Base-by-base conservation (phyloP, 164 flowering plant genomes). In the Nelumbo lutea region DNA sequence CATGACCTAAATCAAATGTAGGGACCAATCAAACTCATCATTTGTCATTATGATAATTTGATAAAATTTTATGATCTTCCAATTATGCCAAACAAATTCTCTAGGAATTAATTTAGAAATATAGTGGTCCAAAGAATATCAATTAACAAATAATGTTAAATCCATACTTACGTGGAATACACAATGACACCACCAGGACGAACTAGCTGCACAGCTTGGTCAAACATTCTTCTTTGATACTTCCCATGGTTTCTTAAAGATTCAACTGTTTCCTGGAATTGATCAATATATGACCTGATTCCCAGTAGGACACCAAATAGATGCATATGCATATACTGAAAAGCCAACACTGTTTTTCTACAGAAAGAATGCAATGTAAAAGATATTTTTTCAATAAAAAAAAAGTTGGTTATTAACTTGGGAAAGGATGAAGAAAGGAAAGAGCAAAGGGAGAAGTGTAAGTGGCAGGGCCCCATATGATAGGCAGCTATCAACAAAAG, bases 101-200 rank as follows among this genome's bases (percentile, higher is more conserved):
- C 27, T 27, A 27, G 27, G 27, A 27, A 27, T 27, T 27, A 27
- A 27, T 27, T 27, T 27, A 59, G 62, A 43, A 59, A 59, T 1
- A 4, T 10, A 6, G 2, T 62, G 5, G 59, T 9, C 48, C 50
- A 42, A 10, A 38, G 42, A 58, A 59, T n/a, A 57, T 13, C 47
- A 58, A 57, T 42, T 9, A 55, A 70, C 2, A 41, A 61, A n/a
- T n/a, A 62, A 40, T 3, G 45, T 44, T 58, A 45, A 65, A 62
- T 41, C 66, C 59, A 68, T 61, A 78, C 98, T 82, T 39, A 93
- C 93, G 99, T 95, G 58, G 99, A 95, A 78, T 92, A 95, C 6
- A 95, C 96, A 68, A 92, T 72, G 56, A 87, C 84, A 75, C 99
- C 99, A 76, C 97, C 98, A 70, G 97, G 85, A 58, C 96, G 96